Evolutionary conservation across 2,329 filamentous ascomycete species (phyloP).

Genomic region (Beauveria asiatica): DNA sequence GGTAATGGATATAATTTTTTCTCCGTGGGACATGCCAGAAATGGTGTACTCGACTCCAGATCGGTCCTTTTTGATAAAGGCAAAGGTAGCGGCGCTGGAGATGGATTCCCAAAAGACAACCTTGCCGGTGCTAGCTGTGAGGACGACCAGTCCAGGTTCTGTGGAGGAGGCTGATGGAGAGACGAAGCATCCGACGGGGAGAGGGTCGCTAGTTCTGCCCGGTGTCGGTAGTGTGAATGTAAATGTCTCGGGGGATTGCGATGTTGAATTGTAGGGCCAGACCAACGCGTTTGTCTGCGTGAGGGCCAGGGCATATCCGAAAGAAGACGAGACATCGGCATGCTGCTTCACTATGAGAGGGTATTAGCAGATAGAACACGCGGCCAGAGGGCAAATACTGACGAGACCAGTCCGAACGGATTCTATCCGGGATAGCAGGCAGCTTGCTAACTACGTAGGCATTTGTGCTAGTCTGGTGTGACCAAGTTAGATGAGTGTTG

Average conservation of each 20-base stretch:
- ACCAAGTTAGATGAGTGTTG: conserved; percentile 6
- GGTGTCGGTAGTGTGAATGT: conserved; percentile 71
- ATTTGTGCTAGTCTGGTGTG: conserved; percentile 64
- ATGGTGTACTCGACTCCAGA: conserved; percentile 70
- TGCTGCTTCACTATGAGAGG: conserved; percentile 47
- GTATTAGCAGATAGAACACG: neutral
- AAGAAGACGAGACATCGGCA: conserved; percentile 56
- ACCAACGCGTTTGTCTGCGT: conserved; percentile 77
- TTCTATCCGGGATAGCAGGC: conserved; percentile 69
- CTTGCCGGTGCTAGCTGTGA: conserved; percentile 76
- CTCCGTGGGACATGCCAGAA: conserved; percentile 66
- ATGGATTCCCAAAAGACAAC: conserved; percentile 95
- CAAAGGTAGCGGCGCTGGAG: conserved; percentile 75
- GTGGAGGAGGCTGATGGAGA: conserved; percentile 68
- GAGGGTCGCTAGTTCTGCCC: conserved; percentile 57
- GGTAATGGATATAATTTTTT: conserved; percentile 67
- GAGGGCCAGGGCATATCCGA: conserved; percentile 69
- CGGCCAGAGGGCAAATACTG: conserved; percentile 23
- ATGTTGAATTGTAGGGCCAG: conserved; percentile 75
- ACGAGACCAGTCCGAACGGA: conserved; percentile 60
- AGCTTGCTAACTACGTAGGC: conserved; percentile 82
- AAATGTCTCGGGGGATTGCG: conserved; percentile 65
- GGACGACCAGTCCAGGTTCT: conserved; percentile 77
- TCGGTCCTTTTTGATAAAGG: conserved; percentile 73
- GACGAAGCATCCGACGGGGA: conserved; percentile 78